Percentiles rank a stretch among this genome's conserved stretches.
Evolutionary conservation across 257 asterid species (phyloP).

Genomic region (Agastache rugosa): DNA sequence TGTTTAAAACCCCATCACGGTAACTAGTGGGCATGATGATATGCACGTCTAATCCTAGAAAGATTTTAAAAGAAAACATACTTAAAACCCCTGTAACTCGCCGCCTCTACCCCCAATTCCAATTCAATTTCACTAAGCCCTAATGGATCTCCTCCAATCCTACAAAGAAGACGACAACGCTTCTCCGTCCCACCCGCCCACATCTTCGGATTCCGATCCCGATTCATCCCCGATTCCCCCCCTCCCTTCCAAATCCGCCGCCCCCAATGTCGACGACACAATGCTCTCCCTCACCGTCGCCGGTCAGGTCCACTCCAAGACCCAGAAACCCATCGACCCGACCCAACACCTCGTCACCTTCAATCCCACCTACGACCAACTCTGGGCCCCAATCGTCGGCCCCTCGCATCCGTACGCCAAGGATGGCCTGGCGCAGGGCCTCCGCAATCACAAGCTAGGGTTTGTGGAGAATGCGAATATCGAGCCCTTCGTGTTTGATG

Average conservation of each 20-base stretch:
- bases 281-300: constrained; percentile 86
- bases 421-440: constrained; percentile 97
- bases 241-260: constrained; percentile 86
- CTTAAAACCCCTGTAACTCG: not conserved
- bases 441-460: constrained; percentile 94
- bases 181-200: constrained; percentile 14
- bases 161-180: constrained; percentile 42
- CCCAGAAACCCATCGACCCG: constrained; percentile 85
- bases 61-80: too few species aligned
- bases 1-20: too few species aligned
- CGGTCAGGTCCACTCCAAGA: constrained; percentile 52
- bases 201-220: constrained; percentile 38
- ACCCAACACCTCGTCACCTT: constrained; percentile 85
- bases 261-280: constrained; percentile 90
- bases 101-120: constrained; percentile 26
- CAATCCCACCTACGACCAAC: constrained; percentile 95
- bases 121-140: constrained; percentile 34
- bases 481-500: constrained; percentile 86
- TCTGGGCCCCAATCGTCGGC: constrained; percentile 92
- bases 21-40: too few species aligned
- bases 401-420: constrained; percentile 98
- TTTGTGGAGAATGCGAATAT: constrained; percentile 85
- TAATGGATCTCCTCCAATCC: constrained; percentile 63
- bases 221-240: constrained; percentile 78
- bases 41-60: too few species aligned